Evolutionary conservation across 257 asterid genomes (phyloP), one percentile per base, ranked within the genome.

Genomic region (Salvia miltiorrhiza): DNA sequence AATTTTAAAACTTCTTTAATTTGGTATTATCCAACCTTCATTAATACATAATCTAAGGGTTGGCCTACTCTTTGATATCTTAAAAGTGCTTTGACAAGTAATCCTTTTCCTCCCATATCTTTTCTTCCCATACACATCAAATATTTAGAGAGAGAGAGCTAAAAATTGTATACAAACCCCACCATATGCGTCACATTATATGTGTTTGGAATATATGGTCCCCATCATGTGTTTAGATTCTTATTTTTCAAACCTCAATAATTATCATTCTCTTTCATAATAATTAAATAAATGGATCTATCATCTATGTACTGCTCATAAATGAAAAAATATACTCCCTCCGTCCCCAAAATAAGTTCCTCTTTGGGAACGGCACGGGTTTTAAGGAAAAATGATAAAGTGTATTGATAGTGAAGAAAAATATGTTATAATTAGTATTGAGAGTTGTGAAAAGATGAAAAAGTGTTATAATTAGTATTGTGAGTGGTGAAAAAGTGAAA

Each of bases 51-150:
- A 68, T 76, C 75, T 54, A 23, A 26, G 28, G 3, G 21, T 49
- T 56, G 30, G 72, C 78, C 80, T 45, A 74, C 80, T 65, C 44
- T 71, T 66, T 63, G 71, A 37, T 71, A 71, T 81, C 82, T 74
- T 70, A 26, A 76, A 80, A 81, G 76, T 74, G 80, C 62, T 33
- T 58, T 24, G 8, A 30, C 40, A 57, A 67, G 52, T 41, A 14
- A 48, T 21, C 47, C 10, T 49, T 63, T n/a, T 65, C 43, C 30
- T 1, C 7, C 20, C 37, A 16, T 56, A 23, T 20, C 39, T 37
- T 23, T 53, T 20, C 14, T 10, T 53, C 12, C 21, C 11, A 6
- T 1, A 43, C 49, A 5, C 52, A 47, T 16, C 43, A 37, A 37
- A 9, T 37, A 9, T 37, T 37, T 8, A 61, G 21, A 40, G 37